phyloP scores from a whole-genome alignment of 208 protist genomes.

The Leishmania martiniquensis region DNA sequence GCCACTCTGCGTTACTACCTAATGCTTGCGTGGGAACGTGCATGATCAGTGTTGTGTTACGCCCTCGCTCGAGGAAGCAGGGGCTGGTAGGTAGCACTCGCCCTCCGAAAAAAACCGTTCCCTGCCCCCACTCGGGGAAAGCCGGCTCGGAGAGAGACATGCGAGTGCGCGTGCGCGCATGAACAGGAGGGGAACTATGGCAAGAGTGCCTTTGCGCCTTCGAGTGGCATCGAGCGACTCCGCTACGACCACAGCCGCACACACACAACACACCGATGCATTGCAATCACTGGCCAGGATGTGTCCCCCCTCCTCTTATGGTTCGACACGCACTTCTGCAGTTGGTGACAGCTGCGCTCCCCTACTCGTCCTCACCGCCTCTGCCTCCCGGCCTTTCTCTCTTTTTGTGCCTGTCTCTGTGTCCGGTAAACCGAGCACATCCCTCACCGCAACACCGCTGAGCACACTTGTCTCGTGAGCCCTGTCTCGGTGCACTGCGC shows the following conservation, averaged over 20 bases:
- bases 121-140: neutral
- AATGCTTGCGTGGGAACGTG: neutral
- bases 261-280: neutral
- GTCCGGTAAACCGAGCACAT: too few relatives aligned
- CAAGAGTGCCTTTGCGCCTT: neutral
- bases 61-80: neutral
- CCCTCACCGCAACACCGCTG: neutral
- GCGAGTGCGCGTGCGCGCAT: neutral
- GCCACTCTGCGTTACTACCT: neutral
- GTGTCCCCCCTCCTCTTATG: neutral
- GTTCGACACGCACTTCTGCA: neutral
- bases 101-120: neutral
- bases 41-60: neutral
- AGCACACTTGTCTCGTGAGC: too few relatives aligned
- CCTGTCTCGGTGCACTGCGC: neutral
- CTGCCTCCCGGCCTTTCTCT: neutral
- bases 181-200: neutral
- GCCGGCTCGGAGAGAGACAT: neutral
- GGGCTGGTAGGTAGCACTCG: neutral
- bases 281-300: neutral
- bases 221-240: neutral
- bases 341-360: neutral
- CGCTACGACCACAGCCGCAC: neutral
- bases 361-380: too few relatives aligned
- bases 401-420: neutral